Evolutionary conservation across 352 stramenopile species (phyloP).

Genomic region (Globisporangium carolinianum): DNA sequence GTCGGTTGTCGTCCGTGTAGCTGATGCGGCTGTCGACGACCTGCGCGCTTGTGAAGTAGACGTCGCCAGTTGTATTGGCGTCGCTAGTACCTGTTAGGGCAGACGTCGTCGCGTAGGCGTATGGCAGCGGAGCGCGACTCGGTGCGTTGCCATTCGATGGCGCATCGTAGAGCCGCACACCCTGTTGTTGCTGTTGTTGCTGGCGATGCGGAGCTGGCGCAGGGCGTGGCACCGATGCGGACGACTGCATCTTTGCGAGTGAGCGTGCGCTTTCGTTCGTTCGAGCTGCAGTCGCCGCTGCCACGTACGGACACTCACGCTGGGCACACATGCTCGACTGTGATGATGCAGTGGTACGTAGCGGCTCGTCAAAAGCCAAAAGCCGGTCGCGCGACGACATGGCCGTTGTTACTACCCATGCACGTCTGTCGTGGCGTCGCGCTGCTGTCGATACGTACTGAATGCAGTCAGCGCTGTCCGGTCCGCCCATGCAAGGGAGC

Average conservation of each 20-base stretch:
- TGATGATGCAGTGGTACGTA: too few relatives aligned
- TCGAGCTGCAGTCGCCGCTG: background rate
- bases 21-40: conserved; percentile 13
- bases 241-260: background rate
- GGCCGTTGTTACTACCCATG: background rate
- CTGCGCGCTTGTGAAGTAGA: conserved; percentile 9
- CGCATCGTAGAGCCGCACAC: conserved; percentile 8
- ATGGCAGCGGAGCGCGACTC: background rate
- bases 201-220: background rate
- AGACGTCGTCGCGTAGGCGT: background rate
- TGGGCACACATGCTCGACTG: too few relatives aligned
- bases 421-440: background rate
- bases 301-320: too few relatives aligned
- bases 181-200: conserved; percentile 3
- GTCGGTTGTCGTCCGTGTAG: conserved; percentile 6
- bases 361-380: background rate
- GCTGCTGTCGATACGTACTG: background rate
- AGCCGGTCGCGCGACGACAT: background rate
- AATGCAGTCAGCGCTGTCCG: too few relatives aligned
- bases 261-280: background rate
- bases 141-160: background rate
- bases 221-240: background rate
- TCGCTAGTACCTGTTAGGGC: background rate
- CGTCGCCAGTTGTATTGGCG: background rate
- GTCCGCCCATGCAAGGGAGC: too few relatives aligned